Conservation (phyloP, 2,329 filamentous ascomycete genomes). For the Didymella segeticola region DNA sequence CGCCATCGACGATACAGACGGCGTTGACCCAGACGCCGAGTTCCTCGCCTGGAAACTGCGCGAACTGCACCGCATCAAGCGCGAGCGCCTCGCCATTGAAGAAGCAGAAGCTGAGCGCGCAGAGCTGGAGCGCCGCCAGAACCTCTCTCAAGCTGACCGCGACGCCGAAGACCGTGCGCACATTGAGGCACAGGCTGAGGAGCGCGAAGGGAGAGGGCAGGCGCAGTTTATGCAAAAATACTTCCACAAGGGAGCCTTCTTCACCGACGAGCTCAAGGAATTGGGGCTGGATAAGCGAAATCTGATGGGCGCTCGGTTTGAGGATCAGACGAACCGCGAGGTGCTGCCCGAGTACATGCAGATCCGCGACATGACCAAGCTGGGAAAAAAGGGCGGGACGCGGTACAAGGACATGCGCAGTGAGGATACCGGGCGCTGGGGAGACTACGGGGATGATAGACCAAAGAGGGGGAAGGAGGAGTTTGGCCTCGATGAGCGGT, state of each 20-base stretch:
- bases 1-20: conserved; percentile 89
- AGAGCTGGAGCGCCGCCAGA: conserved; percentile 85
- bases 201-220: conserved; percentile 75
- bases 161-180: conserved; percentile 82
- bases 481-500: conserved; percentile 68
- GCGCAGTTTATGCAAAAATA: conserved; percentile 95
- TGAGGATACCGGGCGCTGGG: conserved; percentile 93
- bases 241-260: conserved; percentile 96
- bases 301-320: conserved; percentile 84
- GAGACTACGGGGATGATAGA: conserved; percentile 63
- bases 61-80: conserved; percentile 86
- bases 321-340: conserved; percentile 83
- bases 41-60: conserved; percentile 92
- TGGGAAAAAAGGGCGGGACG: conserved; percentile 90
- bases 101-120: conserved; percentile 82
- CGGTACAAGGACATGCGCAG: conserved; percentile 86
- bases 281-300: conserved; percentile 81
- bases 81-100: conserved; percentile 85
- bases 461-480: conserved; percentile 49
- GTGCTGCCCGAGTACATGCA: conserved; percentile 90
- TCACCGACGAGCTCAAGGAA: conserved; percentile 78
- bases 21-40: conserved; percentile 84
- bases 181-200: conserved; percentile 78
- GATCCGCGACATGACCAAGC: conserved; percentile 88
- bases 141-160: conserved; percentile 85